These are phyloP conservation scores for Hippophae tibetana DNA, from an alignment of 306 rosid species.

Conservation along the genomic window DNA sequence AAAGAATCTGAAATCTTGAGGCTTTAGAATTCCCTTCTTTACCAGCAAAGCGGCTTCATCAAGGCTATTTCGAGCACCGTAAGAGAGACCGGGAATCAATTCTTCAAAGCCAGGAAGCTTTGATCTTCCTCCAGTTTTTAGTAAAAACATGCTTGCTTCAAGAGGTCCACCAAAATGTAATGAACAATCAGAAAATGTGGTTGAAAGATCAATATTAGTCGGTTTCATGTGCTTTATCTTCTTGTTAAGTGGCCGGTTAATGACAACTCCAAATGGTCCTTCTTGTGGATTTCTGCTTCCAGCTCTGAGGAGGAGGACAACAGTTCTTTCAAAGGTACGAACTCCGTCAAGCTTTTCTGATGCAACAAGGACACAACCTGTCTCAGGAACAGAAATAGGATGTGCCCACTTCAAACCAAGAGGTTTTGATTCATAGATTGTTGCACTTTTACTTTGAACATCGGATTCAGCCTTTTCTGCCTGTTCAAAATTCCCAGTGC, in stretches of 20 bases:
- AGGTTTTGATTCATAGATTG: constrained; percentile 35
- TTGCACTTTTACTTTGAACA: constrained; percentile 32
- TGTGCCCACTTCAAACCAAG: constrained; percentile 88
- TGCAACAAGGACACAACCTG: constrained; percentile 93
- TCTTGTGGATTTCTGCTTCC: constrained; percentile 82
- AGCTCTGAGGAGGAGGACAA: constrained; percentile 82
- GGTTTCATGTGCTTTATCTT: constrained; percentile 84
- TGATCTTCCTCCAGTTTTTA: constrained; percentile 54
- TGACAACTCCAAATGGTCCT: constrained; percentile 90
- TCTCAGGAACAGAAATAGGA: constrained; percentile 85
- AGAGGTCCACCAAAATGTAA: constrained; percentile 94
- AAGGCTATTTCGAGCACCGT: constrained; percentile 81
- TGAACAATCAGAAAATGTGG: constrained; percentile 82
- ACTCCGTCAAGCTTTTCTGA: constrained; percentile 92
- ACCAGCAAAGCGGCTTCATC: constrained; percentile 84
- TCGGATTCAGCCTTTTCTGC: constrained; percentile 32
- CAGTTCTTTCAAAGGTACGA: constrained; percentile 84
- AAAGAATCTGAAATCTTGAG: no score
- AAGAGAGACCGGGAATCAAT: constrained; percentile 83
- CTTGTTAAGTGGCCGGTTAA: constrained; percentile 87
- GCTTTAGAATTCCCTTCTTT: no score
- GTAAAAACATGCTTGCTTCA: constrained; percentile 86
- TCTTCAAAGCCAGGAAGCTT: constrained; percentile 74
- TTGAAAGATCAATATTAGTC: constrained; percentile 66
- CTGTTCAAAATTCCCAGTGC: constrained; percentile 34